These are phyloP conservation scores for Epichloe gansuensis DNA, from an alignment of 2,329 filamentous ascomycete species.

Conservation along the genomic window DNA sequence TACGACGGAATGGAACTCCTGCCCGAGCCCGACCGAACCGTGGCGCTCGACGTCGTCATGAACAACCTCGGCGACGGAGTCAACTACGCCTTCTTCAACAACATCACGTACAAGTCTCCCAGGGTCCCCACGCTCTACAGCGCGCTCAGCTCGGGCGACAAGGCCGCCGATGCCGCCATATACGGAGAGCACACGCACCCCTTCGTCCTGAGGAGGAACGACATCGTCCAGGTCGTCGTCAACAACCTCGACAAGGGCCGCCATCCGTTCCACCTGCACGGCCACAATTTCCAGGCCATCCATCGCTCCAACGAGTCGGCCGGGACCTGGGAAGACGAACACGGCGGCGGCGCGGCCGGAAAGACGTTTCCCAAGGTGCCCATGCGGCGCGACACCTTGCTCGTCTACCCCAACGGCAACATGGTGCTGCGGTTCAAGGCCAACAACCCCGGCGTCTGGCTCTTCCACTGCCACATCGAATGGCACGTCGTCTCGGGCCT, in stretches of 20 bases:
- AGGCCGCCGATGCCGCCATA: conserved; percentile 43
- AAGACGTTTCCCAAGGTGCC: conserved; percentile 39
- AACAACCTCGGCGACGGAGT: conserved; percentile 49
- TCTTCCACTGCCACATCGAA: conserved; percentile 73
- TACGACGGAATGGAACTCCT: conserved; percentile 51
- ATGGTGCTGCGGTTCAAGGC: conserved; percentile 56
- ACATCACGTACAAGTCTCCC: conserved; percentile 60
- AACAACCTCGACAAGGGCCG: conserved; percentile 62
- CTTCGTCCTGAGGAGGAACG: conserved; percentile 53
- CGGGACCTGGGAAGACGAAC: conserved; percentile 40
- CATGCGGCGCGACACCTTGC: conserved; percentile 56
- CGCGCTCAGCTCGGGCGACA: conserved; percentile 50
- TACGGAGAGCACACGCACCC: conserved; percentile 57
- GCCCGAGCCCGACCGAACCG: conserved; percentile 46
- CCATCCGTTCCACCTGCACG: conserved; percentile 71
- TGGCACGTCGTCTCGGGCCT: conserved; percentile 64
- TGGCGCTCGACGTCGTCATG: conserved; percentile 54
- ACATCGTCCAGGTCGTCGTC: conserved; percentile 63
- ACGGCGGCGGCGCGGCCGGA: conserved; percentile 29
- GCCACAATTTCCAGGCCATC: conserved; percentile 60
- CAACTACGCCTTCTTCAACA: conserved; percentile 57
- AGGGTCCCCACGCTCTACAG: conserved; percentile 76
- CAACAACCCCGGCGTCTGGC: conserved; percentile 57
- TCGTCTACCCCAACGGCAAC: conserved; percentile 53
- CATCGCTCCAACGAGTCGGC: conserved; percentile 46